These are phyloP conservation scores for Brassica juncea DNA, from an alignment of 345 rosid species.

Conservation along the genomic window DNA sequence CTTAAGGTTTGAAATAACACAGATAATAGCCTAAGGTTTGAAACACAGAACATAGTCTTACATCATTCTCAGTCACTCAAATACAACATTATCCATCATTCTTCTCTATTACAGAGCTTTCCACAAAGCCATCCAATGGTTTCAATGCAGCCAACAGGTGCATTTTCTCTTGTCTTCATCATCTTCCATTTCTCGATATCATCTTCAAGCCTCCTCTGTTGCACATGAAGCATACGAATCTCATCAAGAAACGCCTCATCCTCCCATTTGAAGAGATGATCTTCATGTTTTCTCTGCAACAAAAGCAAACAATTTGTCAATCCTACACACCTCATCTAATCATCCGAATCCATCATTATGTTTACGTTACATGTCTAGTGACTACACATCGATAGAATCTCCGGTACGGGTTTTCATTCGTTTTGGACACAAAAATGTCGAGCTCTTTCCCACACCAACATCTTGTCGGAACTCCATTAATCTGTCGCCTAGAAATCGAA, in stretches of 20 bases:
- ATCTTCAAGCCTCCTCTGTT: neutral
- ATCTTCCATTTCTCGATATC: neutral
- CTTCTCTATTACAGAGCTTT: neutral
- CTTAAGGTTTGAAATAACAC: neutral
- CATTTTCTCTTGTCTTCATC: neutral
- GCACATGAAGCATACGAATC: neutral
- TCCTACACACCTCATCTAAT: neutral
- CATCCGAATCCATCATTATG: neutral
- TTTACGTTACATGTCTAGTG: neutral
- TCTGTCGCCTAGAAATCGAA: neutral
- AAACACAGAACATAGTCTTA: neutral
- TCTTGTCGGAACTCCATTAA: neutral
- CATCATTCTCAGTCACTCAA: neutral
- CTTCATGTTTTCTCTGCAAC: neutral
- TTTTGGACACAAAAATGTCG: neutral
- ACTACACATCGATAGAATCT: neutral
- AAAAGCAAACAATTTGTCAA: neutral
- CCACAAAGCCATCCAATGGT: neutral
- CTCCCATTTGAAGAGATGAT: neutral
- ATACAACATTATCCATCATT: neutral
- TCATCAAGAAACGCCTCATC: neutral
- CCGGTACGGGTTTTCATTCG: neutral
- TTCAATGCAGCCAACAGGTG: neutral
- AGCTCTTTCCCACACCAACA: neutral
- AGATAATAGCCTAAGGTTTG: neutral